Conservation (phyloP, 176 grass and related monocot genomes). For the Eremochloa ophiuroides region DNA sequence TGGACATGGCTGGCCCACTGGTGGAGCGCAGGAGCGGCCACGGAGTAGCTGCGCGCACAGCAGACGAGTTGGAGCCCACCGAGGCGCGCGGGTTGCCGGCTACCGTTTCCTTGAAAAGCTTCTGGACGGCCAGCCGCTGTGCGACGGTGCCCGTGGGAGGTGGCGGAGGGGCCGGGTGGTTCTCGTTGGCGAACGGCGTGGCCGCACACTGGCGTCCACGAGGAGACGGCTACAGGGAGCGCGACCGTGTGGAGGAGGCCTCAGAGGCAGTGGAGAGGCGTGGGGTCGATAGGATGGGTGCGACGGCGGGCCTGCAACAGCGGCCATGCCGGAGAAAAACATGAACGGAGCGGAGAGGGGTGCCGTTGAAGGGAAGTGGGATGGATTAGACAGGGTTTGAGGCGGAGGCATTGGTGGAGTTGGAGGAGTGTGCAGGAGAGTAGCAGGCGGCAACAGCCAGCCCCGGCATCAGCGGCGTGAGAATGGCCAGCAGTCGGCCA, state of each 20-base stretch:
- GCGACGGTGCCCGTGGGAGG: slow-evolving; percentile 17
- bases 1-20: slow-evolving; percentile 4
- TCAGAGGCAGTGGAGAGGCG: slow-evolving; percentile 25
- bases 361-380: no score
- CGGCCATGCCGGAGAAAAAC: no score
- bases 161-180: slow-evolving; percentile 23
- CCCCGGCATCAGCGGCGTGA: no score
- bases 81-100: slow-evolving; percentile 10
- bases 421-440: no score
- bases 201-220: slow-evolving; percentile 15
- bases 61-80: not conserved
- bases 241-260: slow-evolving; percentile 30
- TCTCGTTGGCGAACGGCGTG: slow-evolving; percentile 70
- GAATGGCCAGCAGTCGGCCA: no score
- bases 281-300: slow-evolving; percentile 34
- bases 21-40: slow-evolving; percentile 11
- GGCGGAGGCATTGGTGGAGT: no score
- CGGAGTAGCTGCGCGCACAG: not conserved
- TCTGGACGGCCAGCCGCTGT: slow-evolving; percentile 50
- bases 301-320: no score
- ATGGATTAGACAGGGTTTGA: no score
- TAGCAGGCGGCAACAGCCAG: no score
- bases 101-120: slow-evolving; percentile 60
- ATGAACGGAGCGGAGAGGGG: no score
- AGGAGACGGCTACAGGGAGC: slow-evolving; percentile 33